Base-by-base conservation (phyloP, 2,329 filamentous ascomycete species). In the Akanthomyces dipterigenus region DNA sequence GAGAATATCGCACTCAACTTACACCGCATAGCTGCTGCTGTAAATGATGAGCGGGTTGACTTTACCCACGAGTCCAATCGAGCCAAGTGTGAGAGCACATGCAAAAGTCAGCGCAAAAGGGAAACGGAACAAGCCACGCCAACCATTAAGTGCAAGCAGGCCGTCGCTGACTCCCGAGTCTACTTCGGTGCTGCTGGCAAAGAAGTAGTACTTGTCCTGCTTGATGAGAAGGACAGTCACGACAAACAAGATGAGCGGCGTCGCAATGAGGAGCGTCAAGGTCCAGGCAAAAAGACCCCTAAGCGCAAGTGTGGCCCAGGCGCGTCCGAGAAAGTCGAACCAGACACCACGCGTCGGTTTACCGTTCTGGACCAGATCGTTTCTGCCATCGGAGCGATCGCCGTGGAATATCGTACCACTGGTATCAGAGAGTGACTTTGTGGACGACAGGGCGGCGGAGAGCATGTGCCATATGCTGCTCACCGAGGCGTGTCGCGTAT, bases 381-480 rank as follows among this genome's bases (percentile, higher is more conserved):
- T 78, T 61, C 82, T 78, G 7, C 80, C 76, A 58, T 86, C 83
- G 11, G 77, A 75, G 43, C 82, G 73, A 18, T 78, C 75, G 5
- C 87, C 84, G 55, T 83, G 82, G 68, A 96, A 96, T 2, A 78
- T 80, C 50, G 82, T 77, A 62, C 85, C 87, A 1, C 82, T 85
- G 66, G 91, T 85, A 16, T 85, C 83, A 0, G 91, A 88, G 48
- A 98, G 79, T 1, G 80, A 80, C 68, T 88, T 81, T 24, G 90
- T 85, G 0, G 93, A 95, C 7, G 87, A 84, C 26, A 97, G 76
- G 6, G 92, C 86, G 16, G 88, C 88, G 42, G 91, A 96, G 42
- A 99, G 80, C 95, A 99, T 98, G 72, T 98, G 93, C 93, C 93
- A 98, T 22, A 98, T 75, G 64, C 84, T 87, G 51, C 77, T 76